Evolutionary conservation across 495 filamentous ascomycete genomes (phyloP), one percentile per base, ranked within the genome.

Genomic region (Podospora conica): DNA sequence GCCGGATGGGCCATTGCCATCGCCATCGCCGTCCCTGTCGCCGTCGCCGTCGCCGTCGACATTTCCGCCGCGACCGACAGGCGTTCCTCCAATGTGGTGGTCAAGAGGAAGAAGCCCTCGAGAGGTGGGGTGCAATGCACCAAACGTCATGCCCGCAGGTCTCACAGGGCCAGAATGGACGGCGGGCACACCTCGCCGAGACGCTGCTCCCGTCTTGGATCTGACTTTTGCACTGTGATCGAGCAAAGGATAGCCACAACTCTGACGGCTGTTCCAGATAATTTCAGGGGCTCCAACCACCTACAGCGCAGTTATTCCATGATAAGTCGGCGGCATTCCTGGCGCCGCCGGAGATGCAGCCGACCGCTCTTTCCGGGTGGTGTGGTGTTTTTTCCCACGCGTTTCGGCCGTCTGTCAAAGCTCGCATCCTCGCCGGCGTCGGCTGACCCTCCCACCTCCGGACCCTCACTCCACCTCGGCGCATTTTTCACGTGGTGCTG

Each of bases 141-240:
- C 65, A 29, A 65, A 65, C 63, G 63, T 64, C 58, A 61, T 60
- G 33, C 28, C 15, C 61, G 67, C 64, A 64, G 61, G 67, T 61
- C 40, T 61, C 65, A 31, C 23, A 55, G 55, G 25, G 12, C 20
- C 23, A 2, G 6, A 22, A 9, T 9, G 33, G 10, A 20, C 15
- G 28, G 65, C 27, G 53, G 61, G 55, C 33, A 33, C 55, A 57
- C 62, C 40, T 64, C 22, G 31, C 62, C 61, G 62, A 22, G 8
- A 40, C 48, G 8, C 20, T 20, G 15, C 20, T 24, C 55, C 9
- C 63, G 58, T 61, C 58, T 22, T 24, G 65, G 68, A 71, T 71
- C 70, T 67, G 24, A 29, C 25, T 71, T 71, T 71, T 68, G 64
- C 65, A 24, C 65, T 66, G 68, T 63, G 55, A 71, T 71, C 70